These are phyloP conservation scores for Dendrocalamus sinicus DNA, from an alignment of 176 grass and related monocot species.

Conservation along the genomic window DNA sequence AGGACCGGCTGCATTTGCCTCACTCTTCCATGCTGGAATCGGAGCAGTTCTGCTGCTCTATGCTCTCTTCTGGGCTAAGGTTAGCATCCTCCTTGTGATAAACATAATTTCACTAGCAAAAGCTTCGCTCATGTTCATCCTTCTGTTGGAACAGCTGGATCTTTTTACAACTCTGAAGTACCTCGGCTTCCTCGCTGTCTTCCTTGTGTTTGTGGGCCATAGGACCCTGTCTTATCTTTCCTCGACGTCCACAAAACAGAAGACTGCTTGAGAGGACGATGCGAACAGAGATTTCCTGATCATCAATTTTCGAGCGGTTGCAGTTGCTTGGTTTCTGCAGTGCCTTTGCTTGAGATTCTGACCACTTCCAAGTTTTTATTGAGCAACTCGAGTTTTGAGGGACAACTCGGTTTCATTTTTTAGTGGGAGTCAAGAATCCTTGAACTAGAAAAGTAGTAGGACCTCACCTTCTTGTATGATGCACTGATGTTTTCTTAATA, in stretches of 20 bases:
- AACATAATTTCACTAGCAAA: slow-evolving; percentile 4
- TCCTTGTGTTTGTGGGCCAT: slow-evolving; percentile 86
- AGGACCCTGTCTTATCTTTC: slow-evolving; percentile 74
- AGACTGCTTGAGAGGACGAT: slow-evolving; percentile 68
- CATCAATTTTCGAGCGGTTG: slow-evolving; percentile 28
- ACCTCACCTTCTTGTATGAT: slow-evolving; percentile 49
- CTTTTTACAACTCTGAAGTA: slow-evolving; percentile 93
- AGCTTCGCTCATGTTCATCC: background rate
- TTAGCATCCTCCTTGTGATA: slow-evolving; percentile 35
- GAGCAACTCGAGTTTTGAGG: slow-evolving; percentile 47
- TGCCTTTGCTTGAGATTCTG: slow-evolving; percentile 34
- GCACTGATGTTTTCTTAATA: slow-evolving; percentile 45
- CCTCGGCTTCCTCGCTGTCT: slow-evolving; percentile 61
- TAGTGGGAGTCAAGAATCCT: slow-evolving; percentile 24
- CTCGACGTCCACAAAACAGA: slow-evolving; percentile 65
- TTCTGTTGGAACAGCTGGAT: slow-evolving; percentile 71
- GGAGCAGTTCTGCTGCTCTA: slow-evolving; percentile 86
- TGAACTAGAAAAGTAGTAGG: slow-evolving; percentile 45
- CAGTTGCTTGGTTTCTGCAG: slow-evolving; percentile 9
- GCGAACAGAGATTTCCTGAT: background rate
- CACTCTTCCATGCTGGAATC: slow-evolving; percentile 83
- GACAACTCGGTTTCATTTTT: slow-evolving; percentile 34
- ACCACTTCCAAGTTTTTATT: slow-evolving; percentile 39
- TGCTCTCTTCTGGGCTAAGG: slow-evolving; percentile 96
- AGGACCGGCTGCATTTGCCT: slow-evolving; percentile 63